These are phyloP conservation scores for Aaosphaeria arxii DNA, from an alignment of 2,329 filamentous ascomycete species.

Conservation along the genomic window DNA sequence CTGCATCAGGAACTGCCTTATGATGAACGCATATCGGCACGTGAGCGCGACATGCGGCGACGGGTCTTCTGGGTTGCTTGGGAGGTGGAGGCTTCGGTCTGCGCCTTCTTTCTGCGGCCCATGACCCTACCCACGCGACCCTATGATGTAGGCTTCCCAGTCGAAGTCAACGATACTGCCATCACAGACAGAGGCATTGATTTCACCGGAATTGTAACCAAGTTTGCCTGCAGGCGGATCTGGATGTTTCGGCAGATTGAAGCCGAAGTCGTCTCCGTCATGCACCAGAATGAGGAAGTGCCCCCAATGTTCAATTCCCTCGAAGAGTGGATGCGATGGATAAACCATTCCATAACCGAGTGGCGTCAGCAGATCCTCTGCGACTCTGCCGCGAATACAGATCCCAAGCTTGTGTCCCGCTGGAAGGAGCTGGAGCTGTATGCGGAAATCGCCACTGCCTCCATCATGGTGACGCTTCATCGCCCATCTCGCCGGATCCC, in stretches of 20 bases:
- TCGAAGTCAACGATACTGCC: constrained; percentile 32
- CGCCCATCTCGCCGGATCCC: constrained; percentile 26
- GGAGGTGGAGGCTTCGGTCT: constrained; percentile 38
- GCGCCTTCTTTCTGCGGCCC: constrained; percentile 30
- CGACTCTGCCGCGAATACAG: constrained; percentile 24
- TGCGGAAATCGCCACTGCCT: constrained; percentile 30
- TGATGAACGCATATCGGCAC: constrained; percentile 20
- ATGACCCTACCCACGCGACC: constrained; percentile 27
- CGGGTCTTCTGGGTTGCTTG: constrained; percentile 37
- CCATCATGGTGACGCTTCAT: constrained; percentile 27
- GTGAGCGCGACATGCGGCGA: constrained; percentile 36
- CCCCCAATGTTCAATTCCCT: constrained; percentile 20
- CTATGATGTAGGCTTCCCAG: constrained; percentile 29
- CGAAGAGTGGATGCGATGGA: constrained; percentile 27
- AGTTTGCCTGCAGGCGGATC: constrained; percentile 33
- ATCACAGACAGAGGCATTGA: constrained; percentile 27
- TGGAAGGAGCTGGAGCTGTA: constrained; percentile 37
- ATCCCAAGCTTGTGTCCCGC: constrained; percentile 19
- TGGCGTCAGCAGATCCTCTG: constrained; percentile 30
- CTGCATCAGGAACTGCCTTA: constrained; percentile 35
- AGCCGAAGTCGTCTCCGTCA: constrained; percentile 29
- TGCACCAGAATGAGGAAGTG: constrained; percentile 30
- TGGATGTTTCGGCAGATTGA: constrained; percentile 34
- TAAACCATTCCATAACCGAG: constrained; percentile 21
- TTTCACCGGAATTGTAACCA: constrained; percentile 25